Base-by-base conservation (phyloP, 257 asterid genomes). In the Solanum dulcamara region DNA sequence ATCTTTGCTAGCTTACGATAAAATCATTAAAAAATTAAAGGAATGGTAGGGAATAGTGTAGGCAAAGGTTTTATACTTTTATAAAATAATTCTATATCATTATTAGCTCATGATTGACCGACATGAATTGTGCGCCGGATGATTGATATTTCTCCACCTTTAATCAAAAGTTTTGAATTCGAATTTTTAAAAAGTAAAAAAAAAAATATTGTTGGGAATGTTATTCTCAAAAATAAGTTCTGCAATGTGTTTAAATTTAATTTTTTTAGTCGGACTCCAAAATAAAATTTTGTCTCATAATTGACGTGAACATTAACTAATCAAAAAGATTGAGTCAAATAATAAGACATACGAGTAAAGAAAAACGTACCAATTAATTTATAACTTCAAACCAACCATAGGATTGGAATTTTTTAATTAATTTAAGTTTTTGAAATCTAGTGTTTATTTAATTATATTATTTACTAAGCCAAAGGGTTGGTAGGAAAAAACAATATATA, bases 181-280 rank as follows among this genome's bases (percentile, higher is more conserved):
- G 4, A 24, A 4, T 10, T 2, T 1, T 0, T 3, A 0, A 2
- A 59, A 0, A 59, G 0, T 0, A 10, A 57, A 20, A 8, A 55
- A 42, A 44, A n/a, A n/a, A 42, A 42, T 42, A 10, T 42, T 42
- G 2, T 38, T 33, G 2, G 37, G 4, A 33, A 2, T 50, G 9
- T 0, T 53, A 7, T 53, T 18, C 4, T 53, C 11, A 7, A 0
- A 50, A 17, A 17, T 53, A 2, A 53, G 3, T 53, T 0, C 20
- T 53, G 5, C 11, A 18, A 53, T 53, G 24, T 22, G 2, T 4
- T 5, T n/a, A 18, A 51, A 57, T 57, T 57, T 57, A 0, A 57
- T 9, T n/a, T 6, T 38, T 38, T 57, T 22, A 57, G 3, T 57
- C 14, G 0, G n/a, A 3, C 15, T 57, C 14, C 9, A 51, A 51